Conservation (phyloP, 78 protist species). For the Mantamonas sphyraenae region DNA sequence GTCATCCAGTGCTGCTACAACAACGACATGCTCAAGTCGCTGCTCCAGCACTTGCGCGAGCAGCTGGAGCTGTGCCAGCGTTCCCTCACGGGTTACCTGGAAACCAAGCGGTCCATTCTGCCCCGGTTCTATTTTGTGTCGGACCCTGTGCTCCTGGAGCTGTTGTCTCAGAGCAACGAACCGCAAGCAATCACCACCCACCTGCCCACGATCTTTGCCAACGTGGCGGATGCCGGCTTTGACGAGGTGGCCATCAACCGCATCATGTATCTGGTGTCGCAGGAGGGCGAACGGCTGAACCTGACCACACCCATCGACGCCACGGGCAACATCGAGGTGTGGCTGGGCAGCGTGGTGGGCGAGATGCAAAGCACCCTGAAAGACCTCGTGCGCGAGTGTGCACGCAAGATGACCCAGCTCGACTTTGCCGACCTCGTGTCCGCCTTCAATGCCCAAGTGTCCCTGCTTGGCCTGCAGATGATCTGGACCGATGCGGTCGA, state of each 20-base stretch:
- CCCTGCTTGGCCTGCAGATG: slow-evolving; percentile 66
- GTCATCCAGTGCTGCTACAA: slow-evolving; percentile 29
- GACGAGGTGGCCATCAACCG: too few species aligned
- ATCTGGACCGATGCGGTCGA: slow-evolving; percentile 64
- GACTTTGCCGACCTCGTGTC: slow-evolving; percentile 24
- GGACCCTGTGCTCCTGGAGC: slow-evolving; percentile 50
- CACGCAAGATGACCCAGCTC: not conserved
- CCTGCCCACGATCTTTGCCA: slow-evolving; percentile 18
- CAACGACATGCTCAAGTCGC: slow-evolving; percentile 24
- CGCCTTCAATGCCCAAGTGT: slow-evolving; percentile 57
- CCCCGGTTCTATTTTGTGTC: slow-evolving; percentile 71
- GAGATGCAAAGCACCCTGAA: too few species aligned
- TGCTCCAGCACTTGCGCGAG: slow-evolving; percentile 57
- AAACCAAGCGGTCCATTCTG: slow-evolving; percentile 37
- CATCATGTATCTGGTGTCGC: too few species aligned
- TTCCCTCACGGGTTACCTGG: slow-evolving; percentile 47
- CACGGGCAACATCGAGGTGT: slow-evolving; percentile 34
- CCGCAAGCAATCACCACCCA: slow-evolving; percentile 25
- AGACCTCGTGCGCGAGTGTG: not conserved
- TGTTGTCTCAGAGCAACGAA: slow-evolving; percentile 42
- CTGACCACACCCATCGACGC: slow-evolving; percentile 3
- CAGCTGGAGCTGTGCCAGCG: slow-evolving; percentile 64
- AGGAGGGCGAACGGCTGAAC: slow-evolving; percentile 21
- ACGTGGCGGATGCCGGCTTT: too few species aligned
- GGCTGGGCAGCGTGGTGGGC: slow-evolving; percentile 16